Percentiles rank a stretch among this genome's conserved stretches.
These are phyloP conservation scores for Seminavis robusta DNA, from an alignment of 108 stramenopile species.

Conservation along the genomic window DNA sequence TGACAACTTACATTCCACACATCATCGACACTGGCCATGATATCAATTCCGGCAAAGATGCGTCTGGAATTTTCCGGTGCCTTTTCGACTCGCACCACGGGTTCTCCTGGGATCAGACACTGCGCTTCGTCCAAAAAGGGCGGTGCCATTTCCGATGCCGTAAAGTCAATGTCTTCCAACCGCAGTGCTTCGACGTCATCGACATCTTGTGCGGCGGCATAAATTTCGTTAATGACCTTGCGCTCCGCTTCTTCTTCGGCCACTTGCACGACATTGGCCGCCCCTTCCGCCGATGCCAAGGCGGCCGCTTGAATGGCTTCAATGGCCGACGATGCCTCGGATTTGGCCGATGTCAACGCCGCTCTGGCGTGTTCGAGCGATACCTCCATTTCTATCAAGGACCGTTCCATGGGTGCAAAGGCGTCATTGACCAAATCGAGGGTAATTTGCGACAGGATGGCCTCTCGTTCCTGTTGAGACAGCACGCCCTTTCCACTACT, in stretches of 20 bases:
- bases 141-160: conserved; percentile 70
- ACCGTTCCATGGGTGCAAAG: conserved; percentile 43
- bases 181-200: conserved; percentile 43
- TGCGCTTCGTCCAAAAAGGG: conserved; percentile 75
- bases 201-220: conserved; percentile 7
- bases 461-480: too few species aligned
- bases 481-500: neutral
- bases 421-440: conserved; percentile 48
- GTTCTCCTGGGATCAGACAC: conserved; percentile 84
- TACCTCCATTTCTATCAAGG: conserved; percentile 37
- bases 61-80: conserved; percentile 85
- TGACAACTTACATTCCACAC: conserved; percentile 63
- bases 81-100: conserved; percentile 78
- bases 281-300: conserved; percentile 31
- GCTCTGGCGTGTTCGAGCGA: conserved; percentile 16
- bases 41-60: conserved; percentile 91
- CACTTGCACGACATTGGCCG: conserved; percentile 14
- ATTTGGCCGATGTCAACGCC: conserved; percentile 32
- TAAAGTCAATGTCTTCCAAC: conserved; percentile 76
- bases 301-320: conserved; percentile 37
- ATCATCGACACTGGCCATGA: conserved; percentile 69
- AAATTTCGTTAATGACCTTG: conserved; percentile 18
- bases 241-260: conserved; percentile 21
- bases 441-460: too few species aligned
- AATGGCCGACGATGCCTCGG: conserved; percentile 19